Conservation (phyloP, 495 filamentous ascomycete species). For the Tuber microsphaerosporum region DNA sequence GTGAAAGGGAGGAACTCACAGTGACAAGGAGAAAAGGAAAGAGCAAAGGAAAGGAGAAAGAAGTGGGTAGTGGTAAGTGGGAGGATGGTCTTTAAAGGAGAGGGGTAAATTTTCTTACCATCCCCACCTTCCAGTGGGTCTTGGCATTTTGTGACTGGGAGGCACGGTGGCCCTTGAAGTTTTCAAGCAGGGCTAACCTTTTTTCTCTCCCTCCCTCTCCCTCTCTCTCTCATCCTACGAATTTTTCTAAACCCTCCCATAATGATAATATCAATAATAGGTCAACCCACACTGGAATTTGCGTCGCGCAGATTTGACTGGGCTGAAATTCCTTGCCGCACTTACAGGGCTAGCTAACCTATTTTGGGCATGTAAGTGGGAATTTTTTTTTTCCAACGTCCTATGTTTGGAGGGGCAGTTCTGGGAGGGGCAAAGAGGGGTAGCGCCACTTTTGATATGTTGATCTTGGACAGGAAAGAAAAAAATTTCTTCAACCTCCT, state of each 20-base stretch:
- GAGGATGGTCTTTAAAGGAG: constrained; percentile 38
- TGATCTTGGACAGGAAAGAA: constrained; percentile 11
- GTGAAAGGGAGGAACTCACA: constrained; percentile 34
- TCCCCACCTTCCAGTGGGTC: constrained; percentile 32
- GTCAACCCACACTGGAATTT: not conserved
- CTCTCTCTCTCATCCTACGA: not conserved
- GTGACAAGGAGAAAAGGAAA: constrained; percentile 40
- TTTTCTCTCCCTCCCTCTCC: not conserved
- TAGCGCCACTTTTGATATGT: constrained; percentile 23
- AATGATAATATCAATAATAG: not conserved
- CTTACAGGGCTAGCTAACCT: not conserved
- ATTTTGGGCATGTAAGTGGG: not conserved
- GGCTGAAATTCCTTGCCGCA: not conserved
- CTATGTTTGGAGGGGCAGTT: constrained; percentile 20
- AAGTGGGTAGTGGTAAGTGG: constrained; percentile 22
- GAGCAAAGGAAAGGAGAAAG: constrained; percentile 17
- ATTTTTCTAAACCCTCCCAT: not conserved
- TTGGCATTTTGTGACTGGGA: constrained; percentile 40
- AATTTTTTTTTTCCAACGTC: not conserved
- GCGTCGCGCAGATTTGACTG: not conserved
- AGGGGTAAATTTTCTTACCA: constrained; percentile 24
- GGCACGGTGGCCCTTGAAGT: not conserved
- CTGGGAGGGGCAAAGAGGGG: constrained; percentile 33
- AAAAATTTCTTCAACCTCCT: constrained; percentile 1
- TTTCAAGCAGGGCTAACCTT: not conserved